A percentile compares a stretch with the other conserved stretches of the same genome.
Evolutionary conservation across 345 rosid species (phyloP).

Genomic region (Rubroshorea leprosula): DNA sequence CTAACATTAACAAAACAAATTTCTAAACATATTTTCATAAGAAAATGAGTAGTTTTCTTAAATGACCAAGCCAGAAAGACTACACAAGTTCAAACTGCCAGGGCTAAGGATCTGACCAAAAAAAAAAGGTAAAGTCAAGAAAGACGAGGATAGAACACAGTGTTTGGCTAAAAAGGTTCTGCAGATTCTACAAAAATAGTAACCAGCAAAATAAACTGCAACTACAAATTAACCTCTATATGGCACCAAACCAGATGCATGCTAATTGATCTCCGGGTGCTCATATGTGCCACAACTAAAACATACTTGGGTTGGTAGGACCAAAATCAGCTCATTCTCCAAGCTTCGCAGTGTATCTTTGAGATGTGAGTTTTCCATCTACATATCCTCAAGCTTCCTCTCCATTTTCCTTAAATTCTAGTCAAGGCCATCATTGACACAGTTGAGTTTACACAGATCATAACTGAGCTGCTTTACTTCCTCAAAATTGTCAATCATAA

Average conservation of each 20-base stretch:
- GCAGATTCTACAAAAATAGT: too few species aligned
- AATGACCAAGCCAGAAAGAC: too few species aligned
- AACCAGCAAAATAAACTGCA: too few species aligned
- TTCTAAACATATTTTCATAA: too few species aligned
- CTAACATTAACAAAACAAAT: too few species aligned
- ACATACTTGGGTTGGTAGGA: too few species aligned
- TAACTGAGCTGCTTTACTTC: constrained; percentile 38
- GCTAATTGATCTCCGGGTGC: background rate
- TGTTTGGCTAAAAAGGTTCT: too few species aligned
- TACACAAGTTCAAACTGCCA: too few species aligned
- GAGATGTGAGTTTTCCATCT: constrained; percentile 33
- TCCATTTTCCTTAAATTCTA: constrained; percentile 42
- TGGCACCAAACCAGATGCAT: background rate
- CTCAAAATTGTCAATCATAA: constrained; percentile 36
- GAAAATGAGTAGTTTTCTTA: too few species aligned
- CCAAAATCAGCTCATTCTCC: constrained; percentile 34
- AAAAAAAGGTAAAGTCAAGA: too few species aligned
- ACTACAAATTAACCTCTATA: background rate
- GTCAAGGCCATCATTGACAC: constrained; percentile 45
- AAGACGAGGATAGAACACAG: too few species aligned
- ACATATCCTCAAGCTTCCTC: constrained; percentile 31
- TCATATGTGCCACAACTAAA: background rate
- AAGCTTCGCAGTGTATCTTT: constrained; percentile 30
- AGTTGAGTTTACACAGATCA: constrained; percentile 36
- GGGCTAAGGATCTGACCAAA: too few species aligned